These are phyloP conservation scores for Diutina mesorugosa DNA, from an alignment of 1,139 yeast genomes.

Conservation along the genomic window DNA sequence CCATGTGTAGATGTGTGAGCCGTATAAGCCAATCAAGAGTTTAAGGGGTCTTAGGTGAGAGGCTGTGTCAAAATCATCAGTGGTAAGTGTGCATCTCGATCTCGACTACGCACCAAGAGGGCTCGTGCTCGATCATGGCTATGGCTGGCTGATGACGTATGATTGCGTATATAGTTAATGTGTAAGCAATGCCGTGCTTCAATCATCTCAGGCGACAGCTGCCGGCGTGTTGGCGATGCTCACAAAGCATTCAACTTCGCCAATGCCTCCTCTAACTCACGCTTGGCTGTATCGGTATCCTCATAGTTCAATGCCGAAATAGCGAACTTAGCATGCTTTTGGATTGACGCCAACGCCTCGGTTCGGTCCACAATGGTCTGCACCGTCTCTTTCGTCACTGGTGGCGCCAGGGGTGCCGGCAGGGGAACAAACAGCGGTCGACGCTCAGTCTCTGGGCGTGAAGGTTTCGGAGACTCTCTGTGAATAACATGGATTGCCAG, in stretches of 20 bases:
- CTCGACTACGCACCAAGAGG: not conserved
- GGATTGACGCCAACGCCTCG: slow-evolving; percentile 55
- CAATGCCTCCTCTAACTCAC: slow-evolving; percentile 33
- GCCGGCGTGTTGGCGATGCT: not conserved
- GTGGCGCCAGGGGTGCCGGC: slow-evolving; percentile 7
- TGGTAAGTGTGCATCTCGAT: not conserved
- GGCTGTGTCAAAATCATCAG: not conserved
- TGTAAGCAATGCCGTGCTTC: not conserved
- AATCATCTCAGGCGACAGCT: not conserved
- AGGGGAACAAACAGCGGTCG: slow-evolving; percentile 1
- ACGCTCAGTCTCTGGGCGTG: not conserved
- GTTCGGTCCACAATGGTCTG: slow-evolving; percentile 40
- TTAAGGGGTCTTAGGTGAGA: too few species aligned
- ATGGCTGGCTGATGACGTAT: not conserved
- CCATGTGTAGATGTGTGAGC: not conserved
- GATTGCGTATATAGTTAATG: not conserved
- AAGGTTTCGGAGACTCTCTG: not conserved
- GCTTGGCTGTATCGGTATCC: slow-evolving; percentile 69
- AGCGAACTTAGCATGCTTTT: slow-evolving; percentile 82
- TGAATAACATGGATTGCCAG: not conserved
- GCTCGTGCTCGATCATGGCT: not conserved
- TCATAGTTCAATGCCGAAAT: slow-evolving; percentile 90
- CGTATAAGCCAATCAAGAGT: not conserved
- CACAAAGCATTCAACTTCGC: not conserved
- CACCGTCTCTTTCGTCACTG: slow-evolving; percentile 31